Conservation (phyloP, 768 basidiomycete species). For the Suillus weaverae region DNA sequence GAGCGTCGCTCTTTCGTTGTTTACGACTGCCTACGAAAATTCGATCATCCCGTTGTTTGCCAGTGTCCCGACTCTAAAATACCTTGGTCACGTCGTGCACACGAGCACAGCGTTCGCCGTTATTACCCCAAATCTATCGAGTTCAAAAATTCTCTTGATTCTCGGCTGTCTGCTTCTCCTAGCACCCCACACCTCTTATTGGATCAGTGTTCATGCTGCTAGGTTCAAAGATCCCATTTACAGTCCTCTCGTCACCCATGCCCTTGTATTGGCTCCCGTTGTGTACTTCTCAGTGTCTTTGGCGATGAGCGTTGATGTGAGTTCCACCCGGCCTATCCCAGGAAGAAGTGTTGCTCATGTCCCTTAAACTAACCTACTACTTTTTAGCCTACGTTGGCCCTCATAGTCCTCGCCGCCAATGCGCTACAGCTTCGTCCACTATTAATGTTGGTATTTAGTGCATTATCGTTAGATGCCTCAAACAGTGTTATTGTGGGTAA, state of each 20-base stretch:
- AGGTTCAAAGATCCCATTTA: conserved; percentile 50
- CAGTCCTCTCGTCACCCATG: conserved; percentile 63
- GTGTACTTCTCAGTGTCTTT: conserved; percentile 50
- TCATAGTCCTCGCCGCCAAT: conserved; percentile 25
- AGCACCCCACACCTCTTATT: conserved; percentile 67
- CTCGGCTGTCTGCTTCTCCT: conserved; percentile 43
- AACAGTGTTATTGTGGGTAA: conserved; percentile 24
- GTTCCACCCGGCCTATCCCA: conserved; percentile 17
- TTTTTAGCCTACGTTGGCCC: conserved; percentile 23
- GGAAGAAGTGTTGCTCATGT: too few relatives aligned
- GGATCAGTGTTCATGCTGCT: conserved; percentile 59
- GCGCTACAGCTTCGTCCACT: conserved; percentile 28
- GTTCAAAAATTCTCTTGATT: conserved; percentile 23
- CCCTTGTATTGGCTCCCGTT: conserved; percentile 55
- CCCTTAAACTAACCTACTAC: neutral
- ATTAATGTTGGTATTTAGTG: conserved; percentile 13
- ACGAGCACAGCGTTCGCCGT: conserved; percentile 38
- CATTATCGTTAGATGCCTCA: conserved; percentile 21
- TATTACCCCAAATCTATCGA: conserved; percentile 30
- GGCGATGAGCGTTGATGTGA: conserved; percentile 42
- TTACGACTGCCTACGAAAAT: conserved; percentile 61
- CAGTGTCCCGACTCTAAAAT: conserved; percentile 49
- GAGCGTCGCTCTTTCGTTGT: conserved; percentile 48
- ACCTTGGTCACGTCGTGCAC: conserved; percentile 44
- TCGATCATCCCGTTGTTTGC: conserved; percentile 72